Evolutionary conservation across 78 protist species (phyloP).

Genomic region (Protostelium mycophagum): DNA sequence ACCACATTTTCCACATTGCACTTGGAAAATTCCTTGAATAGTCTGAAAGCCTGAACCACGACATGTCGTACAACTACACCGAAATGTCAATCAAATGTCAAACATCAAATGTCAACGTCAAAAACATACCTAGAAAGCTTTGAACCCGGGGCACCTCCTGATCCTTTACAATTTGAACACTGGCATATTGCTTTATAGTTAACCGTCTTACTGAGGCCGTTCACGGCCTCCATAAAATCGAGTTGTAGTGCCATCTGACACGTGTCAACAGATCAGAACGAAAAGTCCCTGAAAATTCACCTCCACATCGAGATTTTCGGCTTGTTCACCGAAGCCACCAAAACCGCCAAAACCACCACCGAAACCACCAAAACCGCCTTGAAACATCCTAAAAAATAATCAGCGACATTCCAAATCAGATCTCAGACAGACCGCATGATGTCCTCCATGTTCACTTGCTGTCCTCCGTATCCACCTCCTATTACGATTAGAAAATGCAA

Average conservation of each 20-base stretch:
- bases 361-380: constrained; percentile 24
- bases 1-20: constrained; percentile 33
- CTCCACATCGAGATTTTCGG: constrained; percentile 49
- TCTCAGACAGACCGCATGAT: constrained; percentile 16
- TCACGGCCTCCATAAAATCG: constrained; percentile 72
- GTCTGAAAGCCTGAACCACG: constrained; percentile 48
- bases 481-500: too few species aligned
- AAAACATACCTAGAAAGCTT: constrained; percentile 11
- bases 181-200: constrained; percentile 16
- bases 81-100: background rate
- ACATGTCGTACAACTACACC: constrained; percentile 51
- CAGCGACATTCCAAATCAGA: background rate
- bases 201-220: constrained; percentile 45
- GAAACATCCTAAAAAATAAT: constrained; percentile 9
- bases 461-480: constrained; percentile 24
- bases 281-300: too few species aligned
- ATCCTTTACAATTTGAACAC: constrained; percentile 65
- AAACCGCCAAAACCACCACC: constrained; percentile 41
- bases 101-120: background rate
- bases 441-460: constrained; percentile 17
- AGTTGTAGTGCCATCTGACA: constrained; percentile 15
- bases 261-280: too few species aligned
- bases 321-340: background rate
- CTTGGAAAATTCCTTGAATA: constrained; percentile 13
- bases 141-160: constrained; percentile 46